A percentile compares a stretch with the other conserved stretches of the same genome.
Conservation (phyloP, 2,329 filamentous ascomycete genomes). For the Teratosphaeria viscida region DNA sequence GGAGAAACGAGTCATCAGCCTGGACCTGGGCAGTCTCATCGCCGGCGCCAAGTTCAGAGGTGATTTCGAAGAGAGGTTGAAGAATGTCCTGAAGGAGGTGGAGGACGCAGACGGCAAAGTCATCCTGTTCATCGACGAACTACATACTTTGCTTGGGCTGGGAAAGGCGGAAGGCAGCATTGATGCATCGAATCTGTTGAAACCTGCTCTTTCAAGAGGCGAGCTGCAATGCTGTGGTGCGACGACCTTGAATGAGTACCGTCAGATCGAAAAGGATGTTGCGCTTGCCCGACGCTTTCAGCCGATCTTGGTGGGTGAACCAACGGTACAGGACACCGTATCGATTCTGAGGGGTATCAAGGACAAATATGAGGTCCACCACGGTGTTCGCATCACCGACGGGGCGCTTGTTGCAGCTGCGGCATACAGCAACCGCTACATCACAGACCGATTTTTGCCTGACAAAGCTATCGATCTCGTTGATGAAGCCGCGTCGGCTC, state of each 20-base stretch:
- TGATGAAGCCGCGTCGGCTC: constrained; percentile 84
- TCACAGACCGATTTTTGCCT: constrained; percentile 88
- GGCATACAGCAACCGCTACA: constrained; percentile 87
- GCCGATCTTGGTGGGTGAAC: constrained; percentile 86
- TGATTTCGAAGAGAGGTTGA: constrained; percentile 90
- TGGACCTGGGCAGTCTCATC: constrained; percentile 87
- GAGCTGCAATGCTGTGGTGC: constrained; percentile 93
- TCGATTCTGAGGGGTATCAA: constrained; percentile 95
- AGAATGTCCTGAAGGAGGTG: constrained; percentile 83
- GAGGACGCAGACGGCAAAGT: constrained; percentile 80
- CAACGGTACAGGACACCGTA: constrained; percentile 82
- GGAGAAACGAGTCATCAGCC: constrained; percentile 75
- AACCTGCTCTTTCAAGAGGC: constrained; percentile 83
- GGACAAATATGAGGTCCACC: constrained; percentile 93
- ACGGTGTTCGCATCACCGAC: constrained; percentile 90
- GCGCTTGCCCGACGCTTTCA: constrained; percentile 88
- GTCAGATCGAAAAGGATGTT: constrained; percentile 90
- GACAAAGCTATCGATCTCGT: constrained; percentile 97
- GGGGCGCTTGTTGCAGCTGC: constrained; percentile 85
- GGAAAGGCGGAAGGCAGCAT: constrained; percentile 95
- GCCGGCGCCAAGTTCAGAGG: constrained; percentile 92
- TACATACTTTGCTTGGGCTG: constrained; percentile 82
- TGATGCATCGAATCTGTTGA: constrained; percentile 88
- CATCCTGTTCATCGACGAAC: constrained; percentile 89
- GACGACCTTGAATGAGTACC: constrained; percentile 85